Evolutionary conservation across 2,329 filamentous ascomycete genomes (phyloP).

Genomic region (Teratosphaeria destructans): DNA sequence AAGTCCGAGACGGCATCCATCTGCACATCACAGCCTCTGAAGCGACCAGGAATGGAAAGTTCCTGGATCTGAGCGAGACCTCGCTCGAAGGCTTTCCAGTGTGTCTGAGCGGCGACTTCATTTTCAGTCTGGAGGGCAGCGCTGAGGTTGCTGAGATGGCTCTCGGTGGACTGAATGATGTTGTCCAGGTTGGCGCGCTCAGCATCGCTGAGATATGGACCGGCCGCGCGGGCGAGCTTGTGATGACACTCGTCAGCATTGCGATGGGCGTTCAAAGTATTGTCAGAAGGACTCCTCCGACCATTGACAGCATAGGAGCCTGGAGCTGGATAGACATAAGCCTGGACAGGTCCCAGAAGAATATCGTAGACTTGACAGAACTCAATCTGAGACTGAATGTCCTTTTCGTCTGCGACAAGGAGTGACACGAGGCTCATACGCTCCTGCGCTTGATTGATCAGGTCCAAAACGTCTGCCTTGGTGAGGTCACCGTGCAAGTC

Average conservation of each 20-base stretch:
- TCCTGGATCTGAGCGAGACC: background rate
- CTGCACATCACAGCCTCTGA: background rate
- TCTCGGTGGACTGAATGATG: background rate
- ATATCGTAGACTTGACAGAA: background rate
- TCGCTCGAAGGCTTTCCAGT: background rate
- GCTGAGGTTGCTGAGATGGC: background rate
- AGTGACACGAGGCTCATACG: background rate
- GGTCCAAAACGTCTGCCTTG: background rate
- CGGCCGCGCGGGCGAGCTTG: background rate
- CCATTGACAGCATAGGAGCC: background rate
- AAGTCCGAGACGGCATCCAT: background rate
- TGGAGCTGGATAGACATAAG: background rate
- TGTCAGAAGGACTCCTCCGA: background rate
- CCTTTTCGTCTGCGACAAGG: background rate
- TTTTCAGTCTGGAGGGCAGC: background rate
- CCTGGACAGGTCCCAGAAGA: background rate
- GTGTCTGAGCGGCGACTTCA: background rate
- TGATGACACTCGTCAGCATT: background rate
- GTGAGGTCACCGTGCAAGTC: background rate
- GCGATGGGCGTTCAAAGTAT: background rate
- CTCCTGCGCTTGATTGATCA: background rate
- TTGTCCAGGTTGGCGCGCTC: background rate
- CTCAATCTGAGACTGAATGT: background rate
- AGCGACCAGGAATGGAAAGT: background rate
- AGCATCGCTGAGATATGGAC: background rate